These are phyloP conservation scores for Diplodia corticola DNA, from an alignment of 2,329 filamentous ascomycete species.

Conservation along the genomic window DNA sequence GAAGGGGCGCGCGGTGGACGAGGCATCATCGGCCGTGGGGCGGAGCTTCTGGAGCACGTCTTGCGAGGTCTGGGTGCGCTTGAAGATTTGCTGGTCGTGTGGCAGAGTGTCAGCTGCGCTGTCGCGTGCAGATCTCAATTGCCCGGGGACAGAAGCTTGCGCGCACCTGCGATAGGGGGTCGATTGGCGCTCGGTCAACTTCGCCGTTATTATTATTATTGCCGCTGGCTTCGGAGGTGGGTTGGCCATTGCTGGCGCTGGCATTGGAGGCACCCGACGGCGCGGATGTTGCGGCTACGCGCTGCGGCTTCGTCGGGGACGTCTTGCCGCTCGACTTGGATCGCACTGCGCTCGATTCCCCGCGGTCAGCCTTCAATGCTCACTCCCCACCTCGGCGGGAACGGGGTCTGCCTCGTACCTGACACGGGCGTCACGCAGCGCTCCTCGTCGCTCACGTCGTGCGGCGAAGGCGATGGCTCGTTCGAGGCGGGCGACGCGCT, in stretches of 20 bases:
- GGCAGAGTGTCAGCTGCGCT: neutral
- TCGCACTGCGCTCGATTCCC: conserved; percentile 1
- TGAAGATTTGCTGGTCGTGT: conserved; percentile 53
- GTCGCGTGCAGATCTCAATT: conserved; percentile 14
- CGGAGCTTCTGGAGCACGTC: conserved; percentile 59
- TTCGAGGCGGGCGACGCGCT: conserved; percentile 24
- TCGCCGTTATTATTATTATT: neutral
- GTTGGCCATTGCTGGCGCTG: neutral
- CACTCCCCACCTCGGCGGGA: neutral
- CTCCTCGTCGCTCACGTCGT: conserved; percentile 10
- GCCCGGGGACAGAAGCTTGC: conserved; percentile 7
- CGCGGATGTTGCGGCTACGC: conserved; percentile 1
- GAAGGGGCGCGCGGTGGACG: conserved; percentile 32
- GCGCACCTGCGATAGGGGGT: conserved; percentile 68
- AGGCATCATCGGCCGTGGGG: conserved; percentile 44
- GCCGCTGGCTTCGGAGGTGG: conserved; percentile 29
- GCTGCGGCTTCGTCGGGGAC: conserved; percentile 5
- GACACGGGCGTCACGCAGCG: conserved; percentile 17
- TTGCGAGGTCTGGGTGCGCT: conserved; percentile 65
- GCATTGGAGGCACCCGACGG: neutral
- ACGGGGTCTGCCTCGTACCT: neutral
- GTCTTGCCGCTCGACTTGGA: conserved; percentile 19
- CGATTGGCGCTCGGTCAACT: conserved; percentile 51
- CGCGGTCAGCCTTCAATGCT: neutral
- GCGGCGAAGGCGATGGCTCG: conserved; percentile 18